Conservation (phyloP, 345 rosid genomes). For the Dimocarpus longan region DNA sequence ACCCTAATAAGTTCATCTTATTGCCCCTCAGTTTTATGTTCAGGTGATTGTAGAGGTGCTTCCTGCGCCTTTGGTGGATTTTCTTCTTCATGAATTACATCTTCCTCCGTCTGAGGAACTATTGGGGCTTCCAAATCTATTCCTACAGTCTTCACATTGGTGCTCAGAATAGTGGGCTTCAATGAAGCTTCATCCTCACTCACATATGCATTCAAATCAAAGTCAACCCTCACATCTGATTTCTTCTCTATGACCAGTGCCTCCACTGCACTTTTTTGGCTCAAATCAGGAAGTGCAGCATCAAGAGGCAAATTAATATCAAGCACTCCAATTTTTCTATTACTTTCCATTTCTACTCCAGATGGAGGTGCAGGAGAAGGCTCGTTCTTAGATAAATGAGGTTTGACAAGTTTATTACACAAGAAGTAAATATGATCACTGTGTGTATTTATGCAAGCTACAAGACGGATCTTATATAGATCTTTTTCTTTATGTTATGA, state of each 20-base stretch:
- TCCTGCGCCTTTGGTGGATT: slow-evolving; percentile 31
- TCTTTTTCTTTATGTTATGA: too few species aligned
- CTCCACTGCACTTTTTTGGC: slow-evolving; percentile 41
- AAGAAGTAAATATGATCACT: too few species aligned
- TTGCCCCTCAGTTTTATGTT: slow-evolving; percentile 31
- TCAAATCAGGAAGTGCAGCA: slow-evolving; percentile 44
- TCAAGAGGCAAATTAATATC: slow-evolving; percentile 91
- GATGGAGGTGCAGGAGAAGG: slow-evolving; percentile 42
- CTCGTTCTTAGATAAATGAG: slow-evolving; percentile 37
- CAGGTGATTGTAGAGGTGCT: slow-evolving; percentile 27
- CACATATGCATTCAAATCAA: slow-evolving; percentile 74
- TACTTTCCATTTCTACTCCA: slow-evolving; percentile 39
- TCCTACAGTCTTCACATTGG: slow-evolving; percentile 39
- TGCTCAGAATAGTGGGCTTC: slow-evolving; percentile 31
- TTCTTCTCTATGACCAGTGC: slow-evolving; percentile 34
- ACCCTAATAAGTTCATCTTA: slow-evolving; percentile 47
- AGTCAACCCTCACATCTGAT: slow-evolving; percentile 37
- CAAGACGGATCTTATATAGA: too few species aligned
- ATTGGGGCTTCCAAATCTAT: slow-evolving; percentile 85
- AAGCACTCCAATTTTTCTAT: slow-evolving; percentile 43
- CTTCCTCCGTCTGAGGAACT: slow-evolving; percentile 59
- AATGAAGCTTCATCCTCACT: slow-evolving; percentile 67
- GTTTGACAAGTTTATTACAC: too few species aligned
- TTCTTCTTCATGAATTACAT: slow-evolving; percentile 40
- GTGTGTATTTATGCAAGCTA: too few species aligned